Percentiles rank a stretch among this genome's conserved stretches.
Conservation (phyloP, 352 stramenopile genomes). For the Globisporangium nagaii region DNA sequence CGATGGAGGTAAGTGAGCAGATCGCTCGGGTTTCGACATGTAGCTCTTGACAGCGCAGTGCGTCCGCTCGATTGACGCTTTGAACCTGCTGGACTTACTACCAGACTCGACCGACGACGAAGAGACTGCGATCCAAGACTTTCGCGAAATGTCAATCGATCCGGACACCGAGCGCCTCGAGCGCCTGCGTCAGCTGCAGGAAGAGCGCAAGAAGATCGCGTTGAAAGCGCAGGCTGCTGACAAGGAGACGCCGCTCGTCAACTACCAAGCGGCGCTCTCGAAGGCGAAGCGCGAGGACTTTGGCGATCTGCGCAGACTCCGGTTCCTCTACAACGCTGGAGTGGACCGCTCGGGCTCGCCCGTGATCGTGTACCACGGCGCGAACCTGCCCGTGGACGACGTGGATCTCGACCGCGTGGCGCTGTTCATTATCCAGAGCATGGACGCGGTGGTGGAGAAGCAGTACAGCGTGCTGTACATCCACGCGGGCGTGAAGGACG, state of each 20-base stretch:
- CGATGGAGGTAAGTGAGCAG: slow-evolving; percentile 3
- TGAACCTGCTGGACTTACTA: too few relatives aligned
- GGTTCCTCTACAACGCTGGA: slow-evolving; percentile 65
- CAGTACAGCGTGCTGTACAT: slow-evolving; percentile 72
- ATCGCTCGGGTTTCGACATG: too few relatives aligned
- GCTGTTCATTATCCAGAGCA: slow-evolving; percentile 63
- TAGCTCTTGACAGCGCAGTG: too few relatives aligned
- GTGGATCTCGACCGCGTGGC: slow-evolving; percentile 66
- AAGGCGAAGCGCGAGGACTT: slow-evolving; percentile 50
- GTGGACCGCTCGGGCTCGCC: slow-evolving; percentile 61
- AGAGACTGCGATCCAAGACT: slow-evolving; percentile 42
- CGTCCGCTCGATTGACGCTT: too few relatives aligned
- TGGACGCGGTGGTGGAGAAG: slow-evolving; percentile 53
- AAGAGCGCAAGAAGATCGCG: slow-evolving; percentile 22
- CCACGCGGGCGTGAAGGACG: slow-evolving; percentile 32
- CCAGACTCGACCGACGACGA: slow-evolving; percentile 18
- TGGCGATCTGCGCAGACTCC: slow-evolving; percentile 37
- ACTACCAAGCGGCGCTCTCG: slow-evolving; percentile 39
- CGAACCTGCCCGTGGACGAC: slow-evolving; percentile 33
- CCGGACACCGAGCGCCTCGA: slow-evolving; percentile 52
- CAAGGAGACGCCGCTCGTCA: slow-evolving; percentile 13
- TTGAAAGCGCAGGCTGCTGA: slow-evolving; percentile 2
- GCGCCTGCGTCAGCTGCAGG: slow-evolving; percentile 27
- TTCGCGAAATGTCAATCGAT: slow-evolving; percentile 52
- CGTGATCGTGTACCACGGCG: slow-evolving; percentile 66